phyloP scores from a whole-genome alignment of 2,329 filamentous ascomycete species.

The Podosphaera fusca region DNA sequence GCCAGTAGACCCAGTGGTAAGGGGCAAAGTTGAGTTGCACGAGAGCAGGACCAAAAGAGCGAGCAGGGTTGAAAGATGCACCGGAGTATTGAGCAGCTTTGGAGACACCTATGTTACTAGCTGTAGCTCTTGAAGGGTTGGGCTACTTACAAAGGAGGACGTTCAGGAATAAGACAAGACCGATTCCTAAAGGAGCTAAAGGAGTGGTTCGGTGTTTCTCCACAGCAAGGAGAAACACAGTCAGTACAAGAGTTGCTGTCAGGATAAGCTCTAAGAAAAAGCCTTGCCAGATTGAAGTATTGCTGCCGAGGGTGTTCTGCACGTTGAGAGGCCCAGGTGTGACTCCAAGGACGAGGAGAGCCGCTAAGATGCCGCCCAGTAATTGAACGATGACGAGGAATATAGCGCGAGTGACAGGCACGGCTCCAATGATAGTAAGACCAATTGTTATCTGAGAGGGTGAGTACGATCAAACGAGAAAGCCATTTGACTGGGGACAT shows the following conservation, averaged over 20 bases:
- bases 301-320: conserved; percentile 3
- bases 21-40: conserved; percentile 19
- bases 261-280: conserved; percentile 24
- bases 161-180: conserved; percentile 22
- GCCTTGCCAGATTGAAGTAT: conserved; percentile 17
- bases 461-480: neutral
- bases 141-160: conserved; percentile 3
- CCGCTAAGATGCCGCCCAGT: conserved; percentile 17
- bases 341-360: conserved; percentile 17
- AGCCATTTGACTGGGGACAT: neutral
- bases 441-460: conserved; percentile 14
- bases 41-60: conserved; percentile 24
- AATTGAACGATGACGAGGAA: conserved; percentile 14
- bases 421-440: conserved; percentile 15
- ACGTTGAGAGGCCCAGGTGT: conserved; percentile 4
- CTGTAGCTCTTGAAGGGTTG: neutral
- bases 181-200: conserved; percentile 25
- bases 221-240: conserved; percentile 22
- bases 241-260: conserved; percentile 23
- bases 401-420: conserved; percentile 11
- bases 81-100: conserved; percentile 24
- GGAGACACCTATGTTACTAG: neutral
- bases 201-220: conserved; percentile 23
- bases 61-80: conserved; percentile 24
- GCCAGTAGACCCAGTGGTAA: conserved; percentile 26